phyloP scores from a whole-genome alignment of 2,329 filamentous ascomycete genomes.

The Hymenoscyphus fraxineus region DNA sequence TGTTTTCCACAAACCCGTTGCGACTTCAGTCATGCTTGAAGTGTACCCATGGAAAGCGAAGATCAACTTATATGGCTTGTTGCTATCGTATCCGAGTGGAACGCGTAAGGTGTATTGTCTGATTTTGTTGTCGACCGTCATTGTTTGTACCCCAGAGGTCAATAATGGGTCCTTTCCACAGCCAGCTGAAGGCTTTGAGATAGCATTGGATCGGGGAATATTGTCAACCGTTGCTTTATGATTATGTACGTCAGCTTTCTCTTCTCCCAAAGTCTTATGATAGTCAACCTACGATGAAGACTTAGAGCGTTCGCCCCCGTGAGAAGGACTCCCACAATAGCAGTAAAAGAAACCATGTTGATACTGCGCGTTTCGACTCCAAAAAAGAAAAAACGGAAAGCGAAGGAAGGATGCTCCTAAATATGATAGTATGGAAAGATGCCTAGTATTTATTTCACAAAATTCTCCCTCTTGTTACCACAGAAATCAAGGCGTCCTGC shows the following conservation, averaged over 20 bases:
- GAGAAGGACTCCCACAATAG: neutral
- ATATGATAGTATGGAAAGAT: no score
- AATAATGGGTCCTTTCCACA: constrained; percentile 33
- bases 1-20: neutral
- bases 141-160: constrained; percentile 34
- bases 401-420: no score
- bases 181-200: constrained; percentile 24
- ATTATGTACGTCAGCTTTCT: neutral
- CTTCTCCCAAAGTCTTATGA: neutral
- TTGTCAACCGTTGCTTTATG: neutral
- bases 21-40: constrained; percentile 38
- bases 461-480: no score
- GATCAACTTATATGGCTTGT: constrained; percentile 40
- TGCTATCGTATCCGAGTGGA: constrained; percentile 40
- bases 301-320: neutral
- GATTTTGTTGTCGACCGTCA: constrained; percentile 38
- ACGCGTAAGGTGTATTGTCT: constrained; percentile 40
- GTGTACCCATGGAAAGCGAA: constrained; percentile 42
- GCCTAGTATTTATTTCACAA: no score
- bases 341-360: neutral
- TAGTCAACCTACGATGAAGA: neutral
- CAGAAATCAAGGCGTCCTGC: no score
- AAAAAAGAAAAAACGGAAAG: no score
- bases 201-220: neutral
- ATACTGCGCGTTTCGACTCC: neutral